These are phyloP conservation scores for Dactylellina leptospora DNA, from an alignment of 2,329 filamentous ascomycete genomes.

Conservation along the genomic window DNA sequence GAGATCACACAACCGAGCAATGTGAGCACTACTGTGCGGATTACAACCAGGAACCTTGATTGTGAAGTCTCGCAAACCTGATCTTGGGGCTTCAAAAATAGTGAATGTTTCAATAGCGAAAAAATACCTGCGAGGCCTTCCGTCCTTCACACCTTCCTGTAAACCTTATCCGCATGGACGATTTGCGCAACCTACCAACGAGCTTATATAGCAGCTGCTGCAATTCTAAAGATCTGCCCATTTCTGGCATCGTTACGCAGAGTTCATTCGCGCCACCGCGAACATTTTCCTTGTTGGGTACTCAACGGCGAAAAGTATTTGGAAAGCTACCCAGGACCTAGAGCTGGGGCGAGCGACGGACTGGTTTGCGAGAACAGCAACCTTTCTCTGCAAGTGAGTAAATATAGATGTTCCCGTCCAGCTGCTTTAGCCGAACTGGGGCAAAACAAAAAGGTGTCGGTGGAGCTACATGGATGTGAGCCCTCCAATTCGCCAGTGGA, in stretches of 20 bases:
- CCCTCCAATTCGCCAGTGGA: conserved; percentile 45
- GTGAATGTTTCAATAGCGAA: conserved; percentile 27
- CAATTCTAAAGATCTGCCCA: conserved; percentile 21
- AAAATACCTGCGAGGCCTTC: conserved; percentile 6
- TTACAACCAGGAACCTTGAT: conserved; percentile 30
- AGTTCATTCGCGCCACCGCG: conserved; percentile 40
- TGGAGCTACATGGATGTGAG: conserved; percentile 42
- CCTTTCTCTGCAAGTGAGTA: conserved; percentile 49
- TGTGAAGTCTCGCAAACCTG: conserved; percentile 13
- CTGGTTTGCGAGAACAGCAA: conserved; percentile 18
- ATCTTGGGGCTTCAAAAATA: conserved; percentile 21
- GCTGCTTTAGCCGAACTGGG: conserved; percentile 53
- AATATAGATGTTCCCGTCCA: conserved; percentile 53
- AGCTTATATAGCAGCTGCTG: conserved; percentile 3
- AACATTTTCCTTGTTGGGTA: conserved; percentile 51
- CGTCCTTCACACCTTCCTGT: conserved; percentile 20
- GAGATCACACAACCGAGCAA: conserved; percentile 42
- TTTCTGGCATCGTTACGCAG: conserved; percentile 51
- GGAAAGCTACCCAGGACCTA: conserved; percentile 37
- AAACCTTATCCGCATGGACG: conserved; percentile 10
- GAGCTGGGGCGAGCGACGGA: conserved; percentile 17
- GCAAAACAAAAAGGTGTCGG: conserved; percentile 51
- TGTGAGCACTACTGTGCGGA: conserved; percentile 14
- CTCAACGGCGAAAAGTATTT: conserved; percentile 44
- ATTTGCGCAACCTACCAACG: neutral